Conservation (phyloP, 2,329 filamentous ascomycete species). For the Penicillium sp. region DNA sequence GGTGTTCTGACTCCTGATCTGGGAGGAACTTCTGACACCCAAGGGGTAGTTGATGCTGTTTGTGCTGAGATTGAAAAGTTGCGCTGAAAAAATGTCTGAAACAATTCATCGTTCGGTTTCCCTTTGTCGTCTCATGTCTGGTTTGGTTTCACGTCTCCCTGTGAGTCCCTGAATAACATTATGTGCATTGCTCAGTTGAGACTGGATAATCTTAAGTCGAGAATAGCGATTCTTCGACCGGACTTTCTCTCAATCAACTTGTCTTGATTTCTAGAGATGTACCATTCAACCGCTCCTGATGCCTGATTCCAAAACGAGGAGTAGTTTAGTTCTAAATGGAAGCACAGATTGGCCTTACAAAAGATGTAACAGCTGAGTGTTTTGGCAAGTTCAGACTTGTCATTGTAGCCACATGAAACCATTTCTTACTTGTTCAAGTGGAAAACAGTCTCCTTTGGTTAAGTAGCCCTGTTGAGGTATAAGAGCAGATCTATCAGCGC, state of each 20-base stretch:
- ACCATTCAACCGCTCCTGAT: too few relatives aligned
- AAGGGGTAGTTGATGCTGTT: constrained; percentile 59
- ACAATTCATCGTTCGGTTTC: constrained; percentile 8
- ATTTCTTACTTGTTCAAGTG: background rate
- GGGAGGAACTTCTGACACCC: constrained; percentile 57
- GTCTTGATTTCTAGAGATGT: background rate
- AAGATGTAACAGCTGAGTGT: constrained; percentile 2
- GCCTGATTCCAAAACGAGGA: background rate
- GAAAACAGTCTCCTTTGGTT: background rate
- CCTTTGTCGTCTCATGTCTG: background rate
- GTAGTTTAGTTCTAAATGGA: background rate
- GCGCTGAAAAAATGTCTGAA: constrained; percentile 1
- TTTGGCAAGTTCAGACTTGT: background rate
- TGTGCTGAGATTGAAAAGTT: constrained; percentile 51
- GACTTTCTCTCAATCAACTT: background rate
- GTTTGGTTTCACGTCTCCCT: background rate
- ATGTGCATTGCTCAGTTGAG: background rate
- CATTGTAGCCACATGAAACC: constrained; percentile 2
- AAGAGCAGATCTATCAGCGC: background rate
- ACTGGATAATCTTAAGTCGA: background rate
- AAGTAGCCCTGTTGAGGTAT: background rate
- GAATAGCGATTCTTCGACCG: background rate
- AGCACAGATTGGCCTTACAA: background rate
- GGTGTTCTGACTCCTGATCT: constrained; percentile 61
- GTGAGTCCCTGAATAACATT: background rate